These are phyloP conservation scores for Phaseolus coccineus DNA, from an alignment of 331 rosid genomes.

Conservation along the genomic window DNA sequence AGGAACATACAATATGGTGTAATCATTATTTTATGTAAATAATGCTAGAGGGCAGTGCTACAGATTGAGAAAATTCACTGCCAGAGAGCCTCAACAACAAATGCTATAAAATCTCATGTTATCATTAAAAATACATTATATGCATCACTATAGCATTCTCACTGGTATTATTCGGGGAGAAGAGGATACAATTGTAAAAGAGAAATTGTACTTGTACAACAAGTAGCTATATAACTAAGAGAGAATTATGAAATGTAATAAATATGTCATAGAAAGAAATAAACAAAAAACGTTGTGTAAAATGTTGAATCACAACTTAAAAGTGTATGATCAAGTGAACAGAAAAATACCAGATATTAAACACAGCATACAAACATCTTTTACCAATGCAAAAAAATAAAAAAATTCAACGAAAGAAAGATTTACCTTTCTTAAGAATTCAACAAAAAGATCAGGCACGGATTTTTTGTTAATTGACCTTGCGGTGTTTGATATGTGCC, in stretches of 20 bases:
- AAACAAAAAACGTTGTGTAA: background rate
- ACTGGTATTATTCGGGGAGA: background rate
- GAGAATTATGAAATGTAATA: background rate
- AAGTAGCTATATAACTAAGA: background rate
- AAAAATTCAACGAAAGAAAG: conserved; percentile 14
- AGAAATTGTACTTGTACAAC: background rate
- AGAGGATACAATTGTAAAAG: background rate
- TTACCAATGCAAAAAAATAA: conserved; percentile 21
- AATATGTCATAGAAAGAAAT: background rate
- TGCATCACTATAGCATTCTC: background rate
- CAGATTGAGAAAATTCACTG: conserved; percentile 23
- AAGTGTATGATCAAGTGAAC: conserved; percentile 12
- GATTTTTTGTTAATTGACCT: conserved; percentile 67
- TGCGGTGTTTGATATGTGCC: conserved; percentile 47
- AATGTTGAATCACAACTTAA: background rate
- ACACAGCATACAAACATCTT: conserved; percentile 25
- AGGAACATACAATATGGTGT: conserved; percentile 36
- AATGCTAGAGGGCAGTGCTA: conserved; percentile 13
- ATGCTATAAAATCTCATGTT: background rate
- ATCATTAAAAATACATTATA: conserved; percentile 5
- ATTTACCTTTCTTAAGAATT: conserved; percentile 75
- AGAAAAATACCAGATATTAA: background rate
- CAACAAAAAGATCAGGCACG: conserved; percentile 76
- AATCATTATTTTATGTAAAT: background rate
- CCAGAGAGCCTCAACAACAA: conserved; percentile 23